A percentile compares a stretch with the other conserved stretches of the same genome.
phyloP scores from a whole-genome alignment of 345 rosid species.

The Clarkia xantiana region DNA sequence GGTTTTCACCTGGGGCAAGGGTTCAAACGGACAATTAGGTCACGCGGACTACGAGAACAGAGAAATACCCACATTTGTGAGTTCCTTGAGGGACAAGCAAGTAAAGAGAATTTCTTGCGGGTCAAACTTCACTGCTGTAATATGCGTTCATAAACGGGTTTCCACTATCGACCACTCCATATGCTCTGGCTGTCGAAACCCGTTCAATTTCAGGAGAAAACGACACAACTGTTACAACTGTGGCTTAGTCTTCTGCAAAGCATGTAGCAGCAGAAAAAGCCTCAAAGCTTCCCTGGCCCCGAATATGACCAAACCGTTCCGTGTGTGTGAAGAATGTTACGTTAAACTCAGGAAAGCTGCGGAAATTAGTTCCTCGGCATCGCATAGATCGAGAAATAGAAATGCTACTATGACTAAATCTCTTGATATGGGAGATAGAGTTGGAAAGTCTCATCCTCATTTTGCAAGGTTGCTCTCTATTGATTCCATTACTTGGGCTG shows the following conservation, averaged over 20 bases:
- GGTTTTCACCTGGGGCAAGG: constrained; percentile 85
- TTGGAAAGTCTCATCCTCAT: constrained; percentile 22
- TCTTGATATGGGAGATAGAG: constrained; percentile 25
- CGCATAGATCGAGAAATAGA: constrained; percentile 24
- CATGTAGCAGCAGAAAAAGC: constrained; percentile 64
- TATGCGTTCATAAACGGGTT: constrained; percentile 62
- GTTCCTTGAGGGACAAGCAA: constrained; percentile 54
- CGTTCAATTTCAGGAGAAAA: constrained; percentile 73
- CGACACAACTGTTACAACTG: constrained; percentile 95
- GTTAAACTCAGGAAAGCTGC: constrained; percentile 39
- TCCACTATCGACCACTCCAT: constrained; percentile 51
- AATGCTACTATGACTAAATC: constrained; percentile 22
- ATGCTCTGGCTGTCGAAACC: constrained; percentile 75
- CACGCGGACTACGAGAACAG: constrained; percentile 56
- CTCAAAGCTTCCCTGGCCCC: constrained; percentile 81
- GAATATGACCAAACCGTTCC: constrained; percentile 57
- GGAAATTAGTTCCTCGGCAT: constrained; percentile 21
- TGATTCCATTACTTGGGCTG: constrained; percentile 27
- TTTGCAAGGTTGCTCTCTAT: constrained; percentile 33
- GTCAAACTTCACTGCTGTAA: constrained; percentile 57
- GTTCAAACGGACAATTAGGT: constrained; percentile 69
- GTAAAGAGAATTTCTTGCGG: constrained; percentile 66
- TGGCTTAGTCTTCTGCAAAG: constrained; percentile 77
- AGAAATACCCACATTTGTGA: constrained; percentile 41
- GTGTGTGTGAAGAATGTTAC: constrained; percentile 81